Conservation (phyloP, 352 stramenopile genomes). For the Peronospora farinosa region DNA sequence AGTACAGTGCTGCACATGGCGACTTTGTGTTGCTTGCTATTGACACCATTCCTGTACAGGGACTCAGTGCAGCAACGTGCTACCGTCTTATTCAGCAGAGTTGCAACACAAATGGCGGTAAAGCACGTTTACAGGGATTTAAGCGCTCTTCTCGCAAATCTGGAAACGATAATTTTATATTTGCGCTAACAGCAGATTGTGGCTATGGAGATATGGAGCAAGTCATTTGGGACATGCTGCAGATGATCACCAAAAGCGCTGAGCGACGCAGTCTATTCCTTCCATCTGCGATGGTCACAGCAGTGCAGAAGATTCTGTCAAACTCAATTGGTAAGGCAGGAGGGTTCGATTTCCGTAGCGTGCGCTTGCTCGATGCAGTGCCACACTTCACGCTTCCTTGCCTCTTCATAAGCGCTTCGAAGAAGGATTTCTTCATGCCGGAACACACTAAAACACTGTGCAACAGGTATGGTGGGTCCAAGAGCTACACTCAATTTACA, state of each 20-base stretch:
- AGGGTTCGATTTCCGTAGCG: slow-evolving; percentile 48
- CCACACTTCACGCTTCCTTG: slow-evolving; percentile 42
- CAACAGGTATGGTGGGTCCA: slow-evolving; percentile 52
- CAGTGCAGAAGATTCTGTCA: slow-evolving; percentile 59
- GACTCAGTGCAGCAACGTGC: slow-evolving; percentile 33
- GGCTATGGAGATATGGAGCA: slow-evolving; percentile 72
- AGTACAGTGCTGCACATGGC: slow-evolving; percentile 46
- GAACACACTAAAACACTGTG: slow-evolving; percentile 47
- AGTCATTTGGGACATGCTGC: slow-evolving; percentile 69
- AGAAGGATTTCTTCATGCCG: slow-evolving; percentile 72
- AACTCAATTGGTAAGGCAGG: slow-evolving; percentile 61
- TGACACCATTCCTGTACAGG: slow-evolving; percentile 37
- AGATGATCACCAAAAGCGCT: slow-evolving; percentile 61
- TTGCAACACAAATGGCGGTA: slow-evolving; percentile 17
- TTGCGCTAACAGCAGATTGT: slow-evolving; percentile 52
- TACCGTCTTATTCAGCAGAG: slow-evolving; percentile 31
- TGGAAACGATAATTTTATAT: slow-evolving; percentile 46
- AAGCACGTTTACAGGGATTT: slow-evolving; percentile 23
- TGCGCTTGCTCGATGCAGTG: slow-evolving; percentile 43
- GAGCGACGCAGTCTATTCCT: slow-evolving; percentile 65
- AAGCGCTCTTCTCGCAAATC: slow-evolving; percentile 15
- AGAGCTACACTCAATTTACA: slow-evolving; percentile 49
- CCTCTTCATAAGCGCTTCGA: slow-evolving; percentile 58
- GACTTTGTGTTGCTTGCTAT: slow-evolving; percentile 72
- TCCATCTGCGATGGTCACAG: slow-evolving; percentile 53